A percentile compares a stretch with the other conserved stretches of the same genome.
Conservation (phyloP, 495 filamentous ascomycete species). For the Paragyromitra xinjiangensis region DNA sequence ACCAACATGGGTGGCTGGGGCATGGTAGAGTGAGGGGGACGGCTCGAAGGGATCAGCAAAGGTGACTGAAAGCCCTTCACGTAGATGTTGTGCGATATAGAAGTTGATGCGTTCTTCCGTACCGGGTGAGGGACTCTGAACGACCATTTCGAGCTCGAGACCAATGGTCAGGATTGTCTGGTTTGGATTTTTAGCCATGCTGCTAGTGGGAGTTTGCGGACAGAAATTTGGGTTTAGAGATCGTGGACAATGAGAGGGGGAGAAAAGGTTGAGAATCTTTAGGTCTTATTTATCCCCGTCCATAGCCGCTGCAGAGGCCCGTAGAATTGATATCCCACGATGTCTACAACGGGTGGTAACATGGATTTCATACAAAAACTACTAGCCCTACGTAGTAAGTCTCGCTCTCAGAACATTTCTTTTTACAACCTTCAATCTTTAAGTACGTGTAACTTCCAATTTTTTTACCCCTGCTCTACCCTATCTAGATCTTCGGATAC, state of each 20-base stretch:
- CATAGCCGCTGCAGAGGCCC: not conserved
- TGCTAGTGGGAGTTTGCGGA: not conserved
- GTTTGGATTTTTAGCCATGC: not conserved
- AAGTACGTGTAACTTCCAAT: not conserved
- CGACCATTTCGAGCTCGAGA: conserved; percentile 27
- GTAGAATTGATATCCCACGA: not conserved
- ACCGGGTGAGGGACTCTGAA: not conserved
- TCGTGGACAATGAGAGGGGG: not conserved
- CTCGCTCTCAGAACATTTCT: not conserved
- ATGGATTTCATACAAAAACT: conserved; percentile 7
- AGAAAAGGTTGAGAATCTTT: not conserved
- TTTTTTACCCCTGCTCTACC: no score
- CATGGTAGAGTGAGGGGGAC: not conserved
- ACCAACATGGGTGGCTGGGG: conserved; percentile 8
- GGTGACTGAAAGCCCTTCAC: conserved; percentile 12
- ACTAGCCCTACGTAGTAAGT: not conserved
- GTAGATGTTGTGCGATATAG: conserved; percentile 15
- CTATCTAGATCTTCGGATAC: no score
- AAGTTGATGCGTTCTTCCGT: not conserved
- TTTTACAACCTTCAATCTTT: not conserved
- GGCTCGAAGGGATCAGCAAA: conserved; percentile 1
- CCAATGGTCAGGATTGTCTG: conserved; percentile 34
- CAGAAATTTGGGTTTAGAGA: not conserved
- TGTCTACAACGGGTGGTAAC: not conserved
- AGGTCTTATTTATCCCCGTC: not conserved